A percentile compares a stretch with the other conserved stretches of the same genome.
phyloP scores from a whole-genome alignment of 306 rosid genomes.

The Boehmeria nivea region DNA sequence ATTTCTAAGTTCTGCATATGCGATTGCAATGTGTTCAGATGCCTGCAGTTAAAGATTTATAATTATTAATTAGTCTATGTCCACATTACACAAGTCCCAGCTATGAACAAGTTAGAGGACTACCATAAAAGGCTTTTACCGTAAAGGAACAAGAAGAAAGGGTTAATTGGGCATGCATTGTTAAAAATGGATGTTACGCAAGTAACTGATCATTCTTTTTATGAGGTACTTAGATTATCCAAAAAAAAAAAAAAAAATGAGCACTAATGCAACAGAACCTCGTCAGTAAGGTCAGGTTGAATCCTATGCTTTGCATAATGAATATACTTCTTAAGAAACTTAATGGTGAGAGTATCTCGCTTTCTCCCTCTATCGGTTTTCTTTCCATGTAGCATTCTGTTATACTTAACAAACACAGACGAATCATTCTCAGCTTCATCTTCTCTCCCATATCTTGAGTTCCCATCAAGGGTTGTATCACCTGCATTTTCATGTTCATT shows the following conservation, averaged over 20 bases:
- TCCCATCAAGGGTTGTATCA: slow-evolving; percentile 57
- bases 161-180: no score
- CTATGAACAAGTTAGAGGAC: no score
- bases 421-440: slow-evolving; percentile 73
- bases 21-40: slow-evolving; percentile 84
- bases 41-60: slow-evolving; percentile 47
- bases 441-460: slow-evolving; percentile 75
- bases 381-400: slow-evolving; percentile 91
- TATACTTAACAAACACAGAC: slow-evolving; percentile 78
- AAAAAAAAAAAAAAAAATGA: slow-evolving; percentile 17
- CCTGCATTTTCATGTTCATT: slow-evolving; percentile 38
- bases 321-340: slow-evolving; percentile 91
- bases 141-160: no score
- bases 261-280: slow-evolving; percentile 42
- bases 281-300: slow-evolving; percentile 93
- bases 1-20: slow-evolving; percentile 94
- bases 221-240: not conserved
- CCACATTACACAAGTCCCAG: no score
- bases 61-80: no score
- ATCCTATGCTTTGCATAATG: slow-evolving; percentile 98
- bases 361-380: slow-evolving; percentile 59
- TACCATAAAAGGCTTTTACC: no score
- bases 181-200: no score
- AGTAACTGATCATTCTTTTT: no score
- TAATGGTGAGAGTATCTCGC: slow-evolving; percentile 78